Evolutionary conservation across 495 filamentous ascomycete genomes (phyloP).

Genomic region (Trichoderma orchidacearum): DNA sequence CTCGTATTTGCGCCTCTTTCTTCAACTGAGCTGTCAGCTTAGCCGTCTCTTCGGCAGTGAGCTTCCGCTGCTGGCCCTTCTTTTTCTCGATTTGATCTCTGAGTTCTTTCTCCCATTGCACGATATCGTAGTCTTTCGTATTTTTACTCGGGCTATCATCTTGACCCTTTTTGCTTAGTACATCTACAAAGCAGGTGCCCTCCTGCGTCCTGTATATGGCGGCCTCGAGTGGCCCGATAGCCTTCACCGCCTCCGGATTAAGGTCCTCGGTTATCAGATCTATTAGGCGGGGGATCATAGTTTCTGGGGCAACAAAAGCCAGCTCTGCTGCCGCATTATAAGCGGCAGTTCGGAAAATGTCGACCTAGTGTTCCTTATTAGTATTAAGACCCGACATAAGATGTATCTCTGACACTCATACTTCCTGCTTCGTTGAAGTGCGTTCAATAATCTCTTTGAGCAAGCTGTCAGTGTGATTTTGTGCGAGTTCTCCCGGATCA

Average conservation of each 20-base stretch:
- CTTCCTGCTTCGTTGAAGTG: slow-evolving; percentile 33
- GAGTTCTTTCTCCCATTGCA: slow-evolving; percentile 97
- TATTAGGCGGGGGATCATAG: slow-evolving; percentile 62
- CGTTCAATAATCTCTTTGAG: slow-evolving; percentile 33
- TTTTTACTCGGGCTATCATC: slow-evolving; percentile 61
- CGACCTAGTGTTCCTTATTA: slow-evolving; percentile 14
- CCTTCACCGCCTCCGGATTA: slow-evolving; percentile 45
- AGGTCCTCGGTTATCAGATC: slow-evolving; percentile 59
- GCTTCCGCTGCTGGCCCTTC: slow-evolving; percentile 82
- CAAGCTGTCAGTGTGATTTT: slow-evolving; percentile 29
- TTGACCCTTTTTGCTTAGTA: slow-evolving; percentile 64
- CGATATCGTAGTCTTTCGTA: slow-evolving; percentile 78
- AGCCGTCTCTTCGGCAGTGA: slow-evolving; percentile 72
- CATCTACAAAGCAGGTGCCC: slow-evolving; percentile 78
- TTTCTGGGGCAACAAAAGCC: slow-evolving; percentile 82
- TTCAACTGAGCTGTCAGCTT: slow-evolving; percentile 85
- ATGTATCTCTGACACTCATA: no score
- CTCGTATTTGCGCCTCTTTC: slow-evolving; percentile 71
- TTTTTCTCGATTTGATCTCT: slow-evolving; percentile 76
- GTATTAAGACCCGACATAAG: no score
- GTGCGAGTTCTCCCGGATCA: slow-evolving; percentile 69
- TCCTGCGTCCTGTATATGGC: slow-evolving; percentile 83
- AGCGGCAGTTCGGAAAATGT: slow-evolving; percentile 48
- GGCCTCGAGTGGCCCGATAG: slow-evolving; percentile 71
- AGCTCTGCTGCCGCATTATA: slow-evolving; percentile 74